phyloP scores from a whole-genome alignment of 805 yeast species.

The Diddensiella caesifluorescens region DNA sequence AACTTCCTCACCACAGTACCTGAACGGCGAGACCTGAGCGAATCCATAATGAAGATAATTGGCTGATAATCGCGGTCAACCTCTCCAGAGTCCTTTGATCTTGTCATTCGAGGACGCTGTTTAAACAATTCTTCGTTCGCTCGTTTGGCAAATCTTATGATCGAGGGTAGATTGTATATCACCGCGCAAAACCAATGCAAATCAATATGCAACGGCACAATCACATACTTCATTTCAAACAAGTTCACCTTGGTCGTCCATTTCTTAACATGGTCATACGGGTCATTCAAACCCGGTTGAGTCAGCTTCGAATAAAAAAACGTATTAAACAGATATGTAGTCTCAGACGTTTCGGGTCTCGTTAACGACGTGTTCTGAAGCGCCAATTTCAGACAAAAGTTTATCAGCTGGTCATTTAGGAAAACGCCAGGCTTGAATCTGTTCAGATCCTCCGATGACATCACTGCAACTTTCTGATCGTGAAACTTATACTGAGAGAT shows the following conservation, averaged over 20 bases:
- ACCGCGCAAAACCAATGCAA: constrained; percentile 87
- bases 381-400: constrained; percentile 57
- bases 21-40: constrained; percentile 41
- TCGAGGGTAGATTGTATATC: constrained; percentile 44
- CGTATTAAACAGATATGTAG: constrained; percentile 64
- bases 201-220: constrained; percentile 76
- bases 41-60: constrained; percentile 65
- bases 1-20: constrained; percentile 40
- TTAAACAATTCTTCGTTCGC: no score
- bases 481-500: constrained; percentile 42
- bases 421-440: constrained; percentile 77
- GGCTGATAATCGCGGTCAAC: constrained; percentile 22
- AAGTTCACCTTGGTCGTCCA: constrained; percentile 75
- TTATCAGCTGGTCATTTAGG: constrained; percentile 85
- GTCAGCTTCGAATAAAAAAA: constrained; percentile 69
- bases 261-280: constrained; percentile 59
- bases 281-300: constrained; percentile 26
- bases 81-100: not conserved
- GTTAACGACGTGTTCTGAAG: constrained; percentile 29
- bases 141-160: not conserved
- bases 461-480: constrained; percentile 49
- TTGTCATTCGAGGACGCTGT: not conserved
- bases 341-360: constrained; percentile 32
- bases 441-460: constrained; percentile 66
- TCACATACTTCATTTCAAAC: constrained; percentile 51